Evolutionary conservation across 2,329 filamentous ascomycete species (phyloP).

Genomic region (Calonectria hawksworthii): DNA sequence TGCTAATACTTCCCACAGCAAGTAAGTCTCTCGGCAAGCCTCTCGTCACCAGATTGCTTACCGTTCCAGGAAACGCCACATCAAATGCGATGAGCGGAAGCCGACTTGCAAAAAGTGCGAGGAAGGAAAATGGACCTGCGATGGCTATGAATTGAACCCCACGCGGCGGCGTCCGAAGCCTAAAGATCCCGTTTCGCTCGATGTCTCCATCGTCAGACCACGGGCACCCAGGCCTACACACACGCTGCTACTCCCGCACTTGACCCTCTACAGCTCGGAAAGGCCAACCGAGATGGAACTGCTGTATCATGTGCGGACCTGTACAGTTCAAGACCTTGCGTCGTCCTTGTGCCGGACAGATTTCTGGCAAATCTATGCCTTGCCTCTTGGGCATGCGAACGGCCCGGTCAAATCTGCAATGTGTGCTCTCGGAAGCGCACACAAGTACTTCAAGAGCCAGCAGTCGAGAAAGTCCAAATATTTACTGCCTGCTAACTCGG

Average conservation of each 20-base stretch:
- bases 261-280: neutral
- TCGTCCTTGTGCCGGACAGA: neutral
- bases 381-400: conserved; percentile 6
- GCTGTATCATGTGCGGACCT: conserved; percentile 1
- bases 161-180: neutral
- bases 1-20: neutral
- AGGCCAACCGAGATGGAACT: neutral
- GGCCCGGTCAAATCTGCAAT: conserved; percentile 13
- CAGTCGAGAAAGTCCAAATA: neutral
- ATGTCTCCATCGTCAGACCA: neutral
- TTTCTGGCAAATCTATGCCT: conserved; percentile 13
- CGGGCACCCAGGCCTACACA: neutral
- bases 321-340: neutral
- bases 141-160: neutral
- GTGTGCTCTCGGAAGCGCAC: conserved; percentile 12
- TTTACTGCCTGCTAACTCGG: neutral
- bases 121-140: neutral
- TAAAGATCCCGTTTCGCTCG: neutral
- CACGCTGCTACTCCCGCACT: neutral
- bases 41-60: neutral
- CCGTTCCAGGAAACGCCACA: neutral
- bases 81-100: conserved; percentile 6
- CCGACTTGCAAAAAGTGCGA: neutral
- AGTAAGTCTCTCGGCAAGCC: neutral
- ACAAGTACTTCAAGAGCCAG: conserved; percentile 24